phyloP scores from a whole-genome alignment of 2,329 filamentous ascomycete species.

The Exophiala calicioides region DNA sequence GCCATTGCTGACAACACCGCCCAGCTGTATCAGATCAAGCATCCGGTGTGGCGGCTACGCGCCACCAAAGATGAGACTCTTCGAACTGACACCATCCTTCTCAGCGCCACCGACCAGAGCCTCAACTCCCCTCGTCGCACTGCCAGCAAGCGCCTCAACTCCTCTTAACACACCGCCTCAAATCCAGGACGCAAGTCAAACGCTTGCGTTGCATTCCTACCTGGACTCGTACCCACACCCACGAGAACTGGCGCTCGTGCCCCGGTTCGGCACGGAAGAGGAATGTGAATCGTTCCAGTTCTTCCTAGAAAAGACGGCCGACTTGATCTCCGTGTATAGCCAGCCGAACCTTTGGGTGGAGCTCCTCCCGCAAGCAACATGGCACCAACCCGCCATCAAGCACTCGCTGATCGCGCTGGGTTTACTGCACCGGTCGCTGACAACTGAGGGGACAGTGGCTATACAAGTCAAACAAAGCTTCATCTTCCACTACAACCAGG shows the following conservation, averaged over 20 bases:
- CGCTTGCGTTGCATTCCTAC: constrained; percentile 10
- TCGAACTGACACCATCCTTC: constrained; percentile 16
- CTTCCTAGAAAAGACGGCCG: constrained; percentile 22
- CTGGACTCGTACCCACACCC: constrained; percentile 13
- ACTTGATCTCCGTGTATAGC: constrained; percentile 23
- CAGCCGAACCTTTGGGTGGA: constrained; percentile 22
- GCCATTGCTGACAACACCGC: constrained; percentile 5
- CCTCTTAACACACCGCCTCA: neutral
- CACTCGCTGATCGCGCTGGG: constrained; percentile 25
- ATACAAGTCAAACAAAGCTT: constrained; percentile 13
- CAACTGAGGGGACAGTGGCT: neutral
- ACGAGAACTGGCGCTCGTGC: constrained; percentile 13
- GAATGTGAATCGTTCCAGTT: constrained; percentile 23
- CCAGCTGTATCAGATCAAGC: constrained; percentile 20
- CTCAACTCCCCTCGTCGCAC: constrained; percentile 2
- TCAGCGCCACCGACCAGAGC: constrained; percentile 9
- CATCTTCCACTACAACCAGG: constrained; percentile 22
- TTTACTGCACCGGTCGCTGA: constrained; percentile 20
- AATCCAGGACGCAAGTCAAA: too few relatives aligned
- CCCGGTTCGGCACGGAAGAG: constrained; percentile 19
- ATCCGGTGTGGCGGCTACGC: constrained; percentile 22
- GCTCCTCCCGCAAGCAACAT: constrained; percentile 24
- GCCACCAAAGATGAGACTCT: constrained; percentile 21
- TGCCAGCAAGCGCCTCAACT: too few relatives aligned
- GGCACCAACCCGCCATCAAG: constrained; percentile 24